phyloP scores from a whole-genome alignment of 768 basidiomycete species.

The Baorangia bicolor region DNA sequence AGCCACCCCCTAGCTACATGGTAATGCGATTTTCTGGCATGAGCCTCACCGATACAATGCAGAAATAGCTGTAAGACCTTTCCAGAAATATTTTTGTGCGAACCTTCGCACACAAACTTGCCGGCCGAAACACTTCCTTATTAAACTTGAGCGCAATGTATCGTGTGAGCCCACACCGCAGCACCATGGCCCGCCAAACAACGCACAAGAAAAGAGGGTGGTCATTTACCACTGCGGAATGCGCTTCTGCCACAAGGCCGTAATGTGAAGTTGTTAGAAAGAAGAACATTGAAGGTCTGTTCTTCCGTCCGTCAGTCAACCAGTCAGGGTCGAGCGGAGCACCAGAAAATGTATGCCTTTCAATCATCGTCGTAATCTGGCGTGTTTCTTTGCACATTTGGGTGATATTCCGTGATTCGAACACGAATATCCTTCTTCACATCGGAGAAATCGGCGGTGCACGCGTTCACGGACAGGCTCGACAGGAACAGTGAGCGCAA shows the following conservation, averaged over 20 bases:
- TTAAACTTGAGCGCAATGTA: not conserved
- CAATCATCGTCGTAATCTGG: constrained; percentile 1
- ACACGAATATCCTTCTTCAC: not conserved
- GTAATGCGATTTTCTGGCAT: not conserved
- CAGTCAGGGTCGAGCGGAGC: constrained; percentile 16
- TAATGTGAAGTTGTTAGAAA: constrained; percentile 12
- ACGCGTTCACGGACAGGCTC: not conserved
- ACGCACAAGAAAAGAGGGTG: constrained; percentile 3
- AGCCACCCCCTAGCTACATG: not conserved
- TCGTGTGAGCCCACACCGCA: not conserved
- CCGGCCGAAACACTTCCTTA: not conserved
- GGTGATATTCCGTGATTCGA: constrained; percentile 2
- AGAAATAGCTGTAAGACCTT: not conserved
- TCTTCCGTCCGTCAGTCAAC: constrained; percentile 9
- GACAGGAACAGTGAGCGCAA: not conserved
- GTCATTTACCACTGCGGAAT: not conserved
- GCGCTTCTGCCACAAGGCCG: constrained; percentile 16
- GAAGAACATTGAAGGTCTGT: not conserved
- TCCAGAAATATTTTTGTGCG: not conserved
- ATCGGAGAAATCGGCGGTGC: not conserved
- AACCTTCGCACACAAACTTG: not conserved
- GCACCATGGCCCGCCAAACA: not conserved
- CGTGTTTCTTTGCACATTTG: not conserved
- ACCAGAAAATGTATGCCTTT: not conserved
- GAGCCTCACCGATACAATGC: not conserved